Percentiles rank a stretch among this genome's conserved stretches.
Evolutionary conservation across 768 basidiomycete species (phyloP).

Genomic region (Xerocomus spinulosus): DNA sequence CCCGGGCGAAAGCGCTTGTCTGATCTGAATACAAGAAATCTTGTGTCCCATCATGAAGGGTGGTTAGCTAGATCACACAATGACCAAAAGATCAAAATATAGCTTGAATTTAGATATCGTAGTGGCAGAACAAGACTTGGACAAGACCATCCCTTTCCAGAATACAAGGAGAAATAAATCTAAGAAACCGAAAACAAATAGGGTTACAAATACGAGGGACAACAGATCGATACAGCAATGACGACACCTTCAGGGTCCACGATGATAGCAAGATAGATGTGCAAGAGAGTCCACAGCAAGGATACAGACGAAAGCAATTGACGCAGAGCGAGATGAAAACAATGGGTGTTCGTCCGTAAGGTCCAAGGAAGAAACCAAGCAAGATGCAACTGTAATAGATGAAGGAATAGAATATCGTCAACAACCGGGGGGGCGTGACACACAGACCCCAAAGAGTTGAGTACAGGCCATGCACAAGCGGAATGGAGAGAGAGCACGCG

Average conservation of each 20-base stretch:
- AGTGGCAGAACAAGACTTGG: constrained; percentile 5
- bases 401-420: constrained; percentile 15
- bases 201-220: not conserved
- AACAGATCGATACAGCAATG: constrained; percentile 15
- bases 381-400: constrained; percentile 9
- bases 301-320: constrained; percentile 12
- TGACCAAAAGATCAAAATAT: not conserved
- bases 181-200: not conserved
- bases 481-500: not conserved
- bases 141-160: not conserved
- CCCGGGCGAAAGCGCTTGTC: too few species aligned
- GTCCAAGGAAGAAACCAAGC: constrained; percentile 7
- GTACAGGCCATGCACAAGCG: not conserved
- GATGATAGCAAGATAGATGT: constrained; percentile 3
- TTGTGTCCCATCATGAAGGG: too few species aligned
- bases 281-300: constrained; percentile 7
- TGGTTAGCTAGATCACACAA: too few species aligned
- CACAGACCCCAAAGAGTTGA: constrained; percentile 11
- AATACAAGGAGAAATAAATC: not conserved
- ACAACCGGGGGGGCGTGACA: not conserved
- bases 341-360: constrained; percentile 11
- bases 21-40: too few species aligned
- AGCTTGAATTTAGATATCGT: not conserved
- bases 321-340: not conserved
- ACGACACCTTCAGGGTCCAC: constrained; percentile 4